Evolutionary conservation across 257 asterid genomes (phyloP).

Genomic region (Ilex asprella): DNA sequence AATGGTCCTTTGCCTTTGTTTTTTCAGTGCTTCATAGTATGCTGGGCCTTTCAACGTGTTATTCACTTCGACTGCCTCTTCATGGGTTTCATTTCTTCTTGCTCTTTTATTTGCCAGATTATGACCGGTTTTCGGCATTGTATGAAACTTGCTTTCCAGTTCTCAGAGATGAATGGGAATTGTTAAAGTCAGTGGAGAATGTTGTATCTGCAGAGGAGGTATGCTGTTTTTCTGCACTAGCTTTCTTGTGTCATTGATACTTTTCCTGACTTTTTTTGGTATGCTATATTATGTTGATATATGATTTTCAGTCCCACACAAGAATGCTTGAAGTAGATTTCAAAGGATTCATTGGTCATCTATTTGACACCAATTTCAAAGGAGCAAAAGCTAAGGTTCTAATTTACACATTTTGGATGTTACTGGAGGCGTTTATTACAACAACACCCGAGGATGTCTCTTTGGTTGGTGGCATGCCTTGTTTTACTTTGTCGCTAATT

Average conservation of each 20-base stretch:
- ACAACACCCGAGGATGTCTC: constrained; percentile 37
- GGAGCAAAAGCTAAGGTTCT: constrained; percentile 58
- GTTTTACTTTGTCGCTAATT: background rate
- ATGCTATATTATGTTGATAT: constrained; percentile 8
- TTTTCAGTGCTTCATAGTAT: no score
- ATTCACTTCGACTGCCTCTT: no score
- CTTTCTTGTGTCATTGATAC: background rate
- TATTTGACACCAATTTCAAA: constrained; percentile 28
- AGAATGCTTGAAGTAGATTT: constrained; percentile 42
- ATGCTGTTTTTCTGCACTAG: constrained; percentile 4
- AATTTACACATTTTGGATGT: constrained; percentile 50
- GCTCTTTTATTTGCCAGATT: constrained; percentile 27
- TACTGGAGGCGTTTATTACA: constrained; percentile 49
- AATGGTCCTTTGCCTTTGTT: background rate
- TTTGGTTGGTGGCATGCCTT: constrained; percentile 36
- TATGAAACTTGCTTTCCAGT: constrained; percentile 52
- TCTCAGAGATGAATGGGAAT: constrained; percentile 60
- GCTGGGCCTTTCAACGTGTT: no score
- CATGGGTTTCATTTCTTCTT: background rate
- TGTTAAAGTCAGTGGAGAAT: constrained; percentile 38
- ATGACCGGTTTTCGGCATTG: constrained; percentile 29
- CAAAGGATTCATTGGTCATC: constrained; percentile 43
- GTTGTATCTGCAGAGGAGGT: constrained; percentile 42
- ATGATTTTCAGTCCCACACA: constrained; percentile 38
- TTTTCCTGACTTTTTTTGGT: constrained; percentile 4